Base-by-base conservation (phyloP, 768 basidiomycete species). In the Mycena filopes region DNA sequence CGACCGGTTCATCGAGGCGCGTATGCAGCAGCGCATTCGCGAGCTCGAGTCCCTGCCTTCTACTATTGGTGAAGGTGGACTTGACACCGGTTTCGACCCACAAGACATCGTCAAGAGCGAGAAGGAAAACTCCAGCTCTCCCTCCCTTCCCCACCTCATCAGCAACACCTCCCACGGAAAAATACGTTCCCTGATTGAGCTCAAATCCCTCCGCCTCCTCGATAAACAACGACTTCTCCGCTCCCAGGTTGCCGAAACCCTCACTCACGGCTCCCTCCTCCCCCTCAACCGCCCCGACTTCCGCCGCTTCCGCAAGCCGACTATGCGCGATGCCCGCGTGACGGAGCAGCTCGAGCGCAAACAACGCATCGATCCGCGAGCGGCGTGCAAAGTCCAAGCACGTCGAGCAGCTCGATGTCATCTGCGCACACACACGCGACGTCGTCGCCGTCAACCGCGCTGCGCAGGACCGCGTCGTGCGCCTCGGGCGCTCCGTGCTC, bases 331-430 rank as follows among this genome's bases (percentile, higher is more conserved):
- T 73, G 94, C 95, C 28, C 90, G 94, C 47, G 86, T 86, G 77
- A 96, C 94, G 1, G 97, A 99, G 77, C 87, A 89, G 63, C 86
- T 92, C 8, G 98, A 99, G 79, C 87, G 95, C 63, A 91, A 92
- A 75, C 98, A 99, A 75, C 90, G 96, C 29, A 83, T 86, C 15
- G 97, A 99, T n/a, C 64, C 90, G 98, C 23, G 97, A 99, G 78
- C 89, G 91, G 25, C 89, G 95, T 38, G 96, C 96, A 45, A 99
- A 99, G 77, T 92, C 94, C 81, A 96, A 97, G 75, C 98, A 99
- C 73, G 87, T 97, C 73, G 96, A 97, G 68, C 96, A 99, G 72
- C 91, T 99, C 71, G 83, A 81, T 31, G 86, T 93, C 61, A 98
- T 99, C 68, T 92, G 90, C 73, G 77, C 83, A 38, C 97, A 99